Conservation (phyloP, 805 yeast species). For the Kuraishia capsulata region DNA sequence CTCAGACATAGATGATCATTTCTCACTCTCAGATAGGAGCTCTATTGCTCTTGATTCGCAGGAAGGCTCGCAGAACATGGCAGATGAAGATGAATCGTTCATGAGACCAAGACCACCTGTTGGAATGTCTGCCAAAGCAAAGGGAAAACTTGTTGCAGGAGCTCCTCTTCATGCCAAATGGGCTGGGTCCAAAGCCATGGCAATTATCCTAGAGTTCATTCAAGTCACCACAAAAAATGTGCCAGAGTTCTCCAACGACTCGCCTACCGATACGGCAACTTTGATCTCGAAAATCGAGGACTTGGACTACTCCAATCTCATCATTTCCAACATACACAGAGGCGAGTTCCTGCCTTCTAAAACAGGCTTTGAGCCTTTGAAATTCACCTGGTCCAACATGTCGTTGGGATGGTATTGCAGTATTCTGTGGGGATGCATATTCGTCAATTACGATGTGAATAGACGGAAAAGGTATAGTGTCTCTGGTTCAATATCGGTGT, state of each 20-base stretch:
- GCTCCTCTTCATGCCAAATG: slow-evolving; percentile 41
- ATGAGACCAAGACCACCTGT: slow-evolving; percentile 40
- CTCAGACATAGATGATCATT: not conserved
- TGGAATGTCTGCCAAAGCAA: slow-evolving; percentile 54
- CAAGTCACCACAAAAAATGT: slow-evolving; percentile 18
- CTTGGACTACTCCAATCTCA: slow-evolving; percentile 19
- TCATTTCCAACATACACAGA: not conserved
- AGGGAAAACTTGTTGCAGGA: slow-evolving; percentile 41
- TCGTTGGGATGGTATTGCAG: slow-evolving; percentile 74
- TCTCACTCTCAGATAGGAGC: not conserved
- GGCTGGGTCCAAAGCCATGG: slow-evolving; percentile 47
- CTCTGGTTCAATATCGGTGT: slow-evolving; percentile 18
- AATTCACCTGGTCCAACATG: slow-evolving; percentile 51
- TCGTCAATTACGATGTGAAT: slow-evolving; percentile 27
- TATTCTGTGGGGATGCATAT: slow-evolving; percentile 53
- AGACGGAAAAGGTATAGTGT: slow-evolving; percentile 22
- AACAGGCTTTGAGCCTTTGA: slow-evolving; percentile 35
- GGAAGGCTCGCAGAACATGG: slow-evolving; percentile 4
- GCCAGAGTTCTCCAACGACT: slow-evolving; percentile 12
- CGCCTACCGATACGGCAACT: not conserved
- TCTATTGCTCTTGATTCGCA: not conserved
- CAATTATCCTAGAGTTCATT: slow-evolving; percentile 28
- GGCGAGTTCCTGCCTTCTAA: slow-evolving; percentile 31
- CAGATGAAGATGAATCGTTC: slow-evolving; percentile 27
- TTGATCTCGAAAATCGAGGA: slow-evolving; percentile 32